Evolutionary conservation across 169 alveolate genomes (phyloP), one percentile per base, ranked within the genome.

Genomic region (Cryptosporidium ubiquitum): DNA sequence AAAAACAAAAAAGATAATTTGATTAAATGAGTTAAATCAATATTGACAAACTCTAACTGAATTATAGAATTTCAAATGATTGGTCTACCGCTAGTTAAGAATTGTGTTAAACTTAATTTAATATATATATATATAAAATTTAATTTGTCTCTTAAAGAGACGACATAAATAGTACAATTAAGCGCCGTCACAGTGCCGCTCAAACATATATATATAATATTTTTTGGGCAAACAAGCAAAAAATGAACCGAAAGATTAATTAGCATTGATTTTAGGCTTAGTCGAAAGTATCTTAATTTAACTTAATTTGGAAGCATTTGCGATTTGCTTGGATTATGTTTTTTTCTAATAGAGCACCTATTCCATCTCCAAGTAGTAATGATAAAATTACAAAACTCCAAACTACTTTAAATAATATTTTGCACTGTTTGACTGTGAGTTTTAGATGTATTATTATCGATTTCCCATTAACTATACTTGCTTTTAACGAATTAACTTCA

Each of bases 381-480:
- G 89, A 79, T 79, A 16, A 26, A 16, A 79, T 79, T 60, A 61
- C 89, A 4, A 61, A 61, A 64, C 66, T 79, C n/a, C 89, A 79
- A 44, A 79, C 66, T 33, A 60, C 89, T 5, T 39, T 79, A 37
- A 79, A 79, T 33, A 79, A 61, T 61, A 66, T 79, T 26, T 44
- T 79, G 47, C 89, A 79, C 6, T 79, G 89, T 18, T 31, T 58
- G 20, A 66, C 89, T 44, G 89, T 79, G 66, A 64, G 89, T 79
- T 79, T 64, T 55, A 55, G 37, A 55, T 55, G 29, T 26, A 26
- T 35, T 23, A 55, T 55, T 55, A 26, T 55, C 71, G 14, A n/a
- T 35, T 9, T 64, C 42, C 7, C 10, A 64, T 64, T 35, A 31
- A 49, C 33, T 40, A 31, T 42, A 6, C 20, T 26, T 42, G 9